Evolutionary conservation across 495 filamentous ascomycete genomes (phyloP), one percentile per base, ranked within the genome.

Genomic region (Glarea lozoyensis): DNA sequence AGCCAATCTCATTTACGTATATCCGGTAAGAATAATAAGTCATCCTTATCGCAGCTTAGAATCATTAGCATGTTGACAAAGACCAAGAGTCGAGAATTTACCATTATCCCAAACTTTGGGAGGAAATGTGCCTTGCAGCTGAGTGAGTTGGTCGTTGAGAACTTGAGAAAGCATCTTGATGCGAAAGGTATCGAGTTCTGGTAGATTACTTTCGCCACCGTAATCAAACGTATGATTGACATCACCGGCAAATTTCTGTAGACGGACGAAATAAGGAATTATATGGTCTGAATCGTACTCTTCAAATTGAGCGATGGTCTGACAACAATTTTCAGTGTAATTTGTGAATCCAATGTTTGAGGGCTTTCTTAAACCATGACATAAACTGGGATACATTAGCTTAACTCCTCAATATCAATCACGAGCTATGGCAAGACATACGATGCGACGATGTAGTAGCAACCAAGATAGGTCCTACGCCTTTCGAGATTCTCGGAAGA

Each of bases 361-460:
- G 10, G 53, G 49, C 25, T 53, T 56, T 25, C 42, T 38, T 15
- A 52, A 30, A 5, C 35, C 38, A 13, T 25, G 34, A 37, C 43
- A 44, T 4, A 49, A 13, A 2, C 49, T 53, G n/a, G n/a, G n/a
- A n/a, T n/a, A n/a, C n/a, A n/a, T n/a, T n/a, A n/a, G n/a, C n/a
- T n/a, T n/a, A n/a, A n/a, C n/a, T n/a, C n/a, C n/a, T n/a, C n/a
- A n/a, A n/a, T n/a, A n/a, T n/a, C n/a, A n/a, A n/a, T n/a, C n/a
- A n/a, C n/a, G n/a, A n/a, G n/a, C n/a, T n/a, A n/a, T n/a, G n/a
- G n/a, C n/a, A n/a, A n/a, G n/a, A 43, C 50, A 43, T 56, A 62
- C 57, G 50, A 38, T 21, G 59, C 55, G n/a, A 48, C 53, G 15
- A 62, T 20, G 17, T 42, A 57, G 35, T 60, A 60, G 32, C 50